Percentiles rank a stretch among this genome's conserved stretches.
These are phyloP conservation scores for Sanghuangporus baumii DNA, from an alignment of 1,284 basidiomycete species.

Conservation along the genomic window DNA sequence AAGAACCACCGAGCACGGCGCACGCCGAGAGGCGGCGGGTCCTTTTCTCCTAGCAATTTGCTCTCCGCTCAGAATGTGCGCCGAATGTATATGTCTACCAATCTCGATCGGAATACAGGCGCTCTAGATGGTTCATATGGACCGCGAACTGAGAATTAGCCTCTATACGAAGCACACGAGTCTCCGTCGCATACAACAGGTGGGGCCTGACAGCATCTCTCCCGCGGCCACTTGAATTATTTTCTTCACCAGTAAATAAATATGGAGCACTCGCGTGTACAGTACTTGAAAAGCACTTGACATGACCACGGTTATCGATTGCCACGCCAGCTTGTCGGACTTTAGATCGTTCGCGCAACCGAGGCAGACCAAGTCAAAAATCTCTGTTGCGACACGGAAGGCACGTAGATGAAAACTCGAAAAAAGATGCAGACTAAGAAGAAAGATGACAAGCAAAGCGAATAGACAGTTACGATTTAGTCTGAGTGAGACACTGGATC, in stretches of 20 bases:
- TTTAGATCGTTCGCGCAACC: not conserved
- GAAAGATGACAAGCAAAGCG: not conserved
- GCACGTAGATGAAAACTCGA: not conserved
- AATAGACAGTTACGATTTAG: not conserved
- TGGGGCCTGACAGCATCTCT: not conserved
- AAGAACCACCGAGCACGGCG: constrained; percentile 6
- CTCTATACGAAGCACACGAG: not conserved
- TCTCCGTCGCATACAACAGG: not conserved
- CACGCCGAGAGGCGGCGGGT: not conserved
- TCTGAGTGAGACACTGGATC: not conserved
- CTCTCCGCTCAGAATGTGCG: not conserved
- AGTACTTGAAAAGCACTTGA: not conserved
- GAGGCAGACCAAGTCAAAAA: not conserved
- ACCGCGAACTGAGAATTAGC: not conserved
- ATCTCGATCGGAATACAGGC: not conserved
- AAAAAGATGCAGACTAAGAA: not conserved
- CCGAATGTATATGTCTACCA: not conserved
- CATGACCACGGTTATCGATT: not conserved
- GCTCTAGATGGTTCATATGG: not conserved
- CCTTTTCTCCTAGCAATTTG: not conserved
- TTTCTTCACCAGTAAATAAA: not conserved
- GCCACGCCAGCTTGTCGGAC: not conserved
- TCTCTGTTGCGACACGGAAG: not conserved
- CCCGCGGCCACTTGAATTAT: not conserved
- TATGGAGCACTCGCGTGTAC: not conserved